Evolutionary conservation across 1,284 basidiomycete genomes (phyloP).

Genomic region (Crepidotus sp.): DNA sequence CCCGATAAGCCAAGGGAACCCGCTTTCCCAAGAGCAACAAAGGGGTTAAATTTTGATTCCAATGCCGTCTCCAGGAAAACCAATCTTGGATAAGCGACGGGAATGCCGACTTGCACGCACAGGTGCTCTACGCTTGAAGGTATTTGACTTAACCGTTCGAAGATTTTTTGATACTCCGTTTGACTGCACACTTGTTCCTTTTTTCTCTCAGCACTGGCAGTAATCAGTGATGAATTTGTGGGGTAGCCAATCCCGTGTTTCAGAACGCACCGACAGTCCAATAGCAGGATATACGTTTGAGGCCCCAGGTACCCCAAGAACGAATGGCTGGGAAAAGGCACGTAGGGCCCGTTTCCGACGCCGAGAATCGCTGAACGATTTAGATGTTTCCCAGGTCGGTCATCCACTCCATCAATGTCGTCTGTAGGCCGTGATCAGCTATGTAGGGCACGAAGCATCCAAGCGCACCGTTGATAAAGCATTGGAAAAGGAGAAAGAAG

Average conservation of each 20-base stretch:
- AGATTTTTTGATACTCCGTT: constrained; percentile 65
- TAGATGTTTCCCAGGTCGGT: constrained; percentile 48
- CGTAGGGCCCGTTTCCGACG: constrained; percentile 56
- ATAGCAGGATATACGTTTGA: constrained; percentile 59
- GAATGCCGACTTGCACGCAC: constrained; percentile 73
- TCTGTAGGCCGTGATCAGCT: constrained; percentile 31
- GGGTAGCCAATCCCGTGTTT: not conserved
- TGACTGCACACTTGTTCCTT: constrained; percentile 72
- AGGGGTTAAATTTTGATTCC: constrained; percentile 75
- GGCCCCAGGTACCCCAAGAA: constrained; percentile 70
- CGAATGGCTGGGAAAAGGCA: constrained; percentile 76
- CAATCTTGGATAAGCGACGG: constrained; percentile 88
- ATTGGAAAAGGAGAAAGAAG: constrained; percentile 88
- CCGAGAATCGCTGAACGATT: constrained; percentile 73
- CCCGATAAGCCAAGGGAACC: constrained; percentile 62
- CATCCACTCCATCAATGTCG: constrained; percentile 65
- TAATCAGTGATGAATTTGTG: constrained; percentile 4
- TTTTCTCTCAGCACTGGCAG: constrained; percentile 76
- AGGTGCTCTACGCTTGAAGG: constrained; percentile 71
- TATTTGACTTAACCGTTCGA: constrained; percentile 48
- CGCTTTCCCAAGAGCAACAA: constrained; percentile 60
- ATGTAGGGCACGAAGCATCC: constrained; percentile 1
- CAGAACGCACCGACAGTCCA: constrained; percentile 71
- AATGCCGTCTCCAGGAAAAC: constrained; percentile 77
- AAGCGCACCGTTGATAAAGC: constrained; percentile 69